Percentiles rank a stretch among this genome's conserved stretches.
phyloP scores from a whole-genome alignment of 2,329 filamentous ascomycete species.

The Microdochium paspali region DNA sequence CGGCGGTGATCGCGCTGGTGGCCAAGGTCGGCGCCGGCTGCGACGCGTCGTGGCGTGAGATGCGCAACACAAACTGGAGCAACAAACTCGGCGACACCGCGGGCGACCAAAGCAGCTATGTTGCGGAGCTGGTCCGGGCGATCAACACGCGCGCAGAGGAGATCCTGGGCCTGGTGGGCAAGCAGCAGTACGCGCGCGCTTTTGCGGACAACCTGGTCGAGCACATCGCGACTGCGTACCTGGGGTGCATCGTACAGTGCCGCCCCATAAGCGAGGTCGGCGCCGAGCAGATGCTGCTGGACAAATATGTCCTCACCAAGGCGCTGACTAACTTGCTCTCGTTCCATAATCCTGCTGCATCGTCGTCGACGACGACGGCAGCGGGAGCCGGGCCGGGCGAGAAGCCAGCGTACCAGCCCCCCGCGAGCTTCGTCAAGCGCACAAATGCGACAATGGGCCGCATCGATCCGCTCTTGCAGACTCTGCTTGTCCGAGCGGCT shows the following conservation, averaged over 20 bases:
- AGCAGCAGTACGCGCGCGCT: conserved; percentile 87
- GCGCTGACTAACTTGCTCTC: conserved; percentile 63
- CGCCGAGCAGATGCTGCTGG: conserved; percentile 95
- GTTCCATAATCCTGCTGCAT: conserved; percentile 40
- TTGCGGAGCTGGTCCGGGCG: conserved; percentile 67
- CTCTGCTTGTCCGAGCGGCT: conserved; percentile 83
- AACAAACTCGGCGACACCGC: conserved; percentile 90
- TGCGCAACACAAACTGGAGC: conserved; percentile 93
- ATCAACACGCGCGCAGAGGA: conserved; percentile 65
- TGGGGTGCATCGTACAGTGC: conserved; percentile 79
- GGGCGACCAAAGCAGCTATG: conserved; percentile 87
- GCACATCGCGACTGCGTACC: conserved; percentile 67
- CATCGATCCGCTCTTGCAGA: conserved; percentile 89
- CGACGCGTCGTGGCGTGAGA: conserved; percentile 88
- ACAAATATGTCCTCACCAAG: conserved; percentile 85
- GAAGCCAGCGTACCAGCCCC: conserved; percentile 29
- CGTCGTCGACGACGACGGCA: conserved; percentile 7
- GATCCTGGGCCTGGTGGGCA: conserved; percentile 68
- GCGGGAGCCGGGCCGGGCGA: too few relatives aligned
- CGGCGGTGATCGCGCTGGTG: conserved; percentile 75
- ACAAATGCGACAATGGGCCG: conserved; percentile 77
- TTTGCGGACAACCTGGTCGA: conserved; percentile 97
- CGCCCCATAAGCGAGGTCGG: conserved; percentile 87
- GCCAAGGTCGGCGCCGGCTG: conserved; percentile 73
- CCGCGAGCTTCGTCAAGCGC: conserved; percentile 68